Conservation (phyloP, 345 rosid species). For the Adansonia digitata region DNA sequence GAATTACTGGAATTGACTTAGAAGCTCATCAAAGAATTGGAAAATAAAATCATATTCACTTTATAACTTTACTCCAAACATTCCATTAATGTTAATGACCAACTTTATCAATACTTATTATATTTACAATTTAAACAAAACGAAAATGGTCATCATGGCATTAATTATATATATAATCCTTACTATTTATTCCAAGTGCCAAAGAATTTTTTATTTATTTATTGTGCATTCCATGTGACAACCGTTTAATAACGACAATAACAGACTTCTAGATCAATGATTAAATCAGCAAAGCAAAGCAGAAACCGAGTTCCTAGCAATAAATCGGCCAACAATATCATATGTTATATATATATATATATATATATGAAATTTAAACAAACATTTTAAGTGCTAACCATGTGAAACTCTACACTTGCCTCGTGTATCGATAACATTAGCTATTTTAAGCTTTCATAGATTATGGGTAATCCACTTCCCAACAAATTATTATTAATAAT, state of each 20-base stretch:
- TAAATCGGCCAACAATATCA: slow-evolving; percentile 6
- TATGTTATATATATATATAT: background rate
- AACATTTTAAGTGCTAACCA: slow-evolving; percentile 5
- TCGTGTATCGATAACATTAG: slow-evolving; percentile 2
- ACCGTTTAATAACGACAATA: slow-evolving; percentile 17
- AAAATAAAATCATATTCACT: background rate
- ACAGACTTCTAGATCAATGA: background rate
- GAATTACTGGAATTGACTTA: background rate
- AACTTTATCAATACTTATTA: background rate
- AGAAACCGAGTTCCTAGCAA: background rate
- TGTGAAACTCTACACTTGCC: background rate
- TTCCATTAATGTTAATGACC: background rate
- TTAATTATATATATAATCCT: background rate
- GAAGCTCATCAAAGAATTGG: background rate
- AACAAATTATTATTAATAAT: background rate
- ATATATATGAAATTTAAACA: background rate
- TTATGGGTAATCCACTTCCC: slow-evolving; percentile 11
- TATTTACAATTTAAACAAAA: background rate
- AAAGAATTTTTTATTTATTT: background rate
- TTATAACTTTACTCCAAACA: background rate
- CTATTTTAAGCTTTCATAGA: background rate
- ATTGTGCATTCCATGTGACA: slow-evolving; percentile 23
- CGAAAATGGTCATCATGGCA: background rate
- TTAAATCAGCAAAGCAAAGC: slow-evolving; percentile 5
- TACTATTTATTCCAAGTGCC: background rate